phyloP scores from a whole-genome alignment of 2,329 filamentous ascomycete species.

The Tolypocladium amazonense region DNA sequence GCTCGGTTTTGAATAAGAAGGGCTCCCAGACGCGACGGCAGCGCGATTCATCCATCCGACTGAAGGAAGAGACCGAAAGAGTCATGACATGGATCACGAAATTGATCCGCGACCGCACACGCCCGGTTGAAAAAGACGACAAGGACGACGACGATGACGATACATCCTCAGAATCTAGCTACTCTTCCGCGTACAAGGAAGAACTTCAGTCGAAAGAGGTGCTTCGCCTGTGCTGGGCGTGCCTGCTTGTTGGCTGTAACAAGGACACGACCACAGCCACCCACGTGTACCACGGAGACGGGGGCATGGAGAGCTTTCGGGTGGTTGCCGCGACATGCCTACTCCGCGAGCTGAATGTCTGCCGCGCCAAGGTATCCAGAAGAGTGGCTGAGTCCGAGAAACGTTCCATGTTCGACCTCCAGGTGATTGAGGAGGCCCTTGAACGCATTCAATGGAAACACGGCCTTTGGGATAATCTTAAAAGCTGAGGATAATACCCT shows the following conservation, averaged over 20 bases:
- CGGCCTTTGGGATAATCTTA: too few relatives aligned
- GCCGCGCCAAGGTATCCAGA: constrained; percentile 6
- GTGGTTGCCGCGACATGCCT: constrained; percentile 26
- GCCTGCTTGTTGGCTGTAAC: constrained; percentile 17
- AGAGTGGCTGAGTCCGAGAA: not conserved
- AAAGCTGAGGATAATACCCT: not conserved
- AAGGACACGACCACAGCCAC: not conserved
- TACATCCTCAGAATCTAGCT: not conserved
- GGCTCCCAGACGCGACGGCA: constrained; percentile 39
- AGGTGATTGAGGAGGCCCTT: too few relatives aligned
- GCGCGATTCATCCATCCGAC: constrained; percentile 38
- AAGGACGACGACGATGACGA: constrained; percentile 3
- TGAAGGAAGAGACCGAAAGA: constrained; percentile 40
- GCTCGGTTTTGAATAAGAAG: constrained; percentile 40
- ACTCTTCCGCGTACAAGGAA: constrained; percentile 1
- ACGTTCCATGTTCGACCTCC: not conserved
- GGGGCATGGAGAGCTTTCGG: constrained; percentile 22
- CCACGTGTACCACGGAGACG: constrained; percentile 5
- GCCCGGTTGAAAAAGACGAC: not conserved
- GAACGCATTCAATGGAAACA: too few relatives aligned
- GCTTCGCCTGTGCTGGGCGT: constrained; percentile 24
- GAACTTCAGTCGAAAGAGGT: constrained; percentile 11
- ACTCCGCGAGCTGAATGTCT: constrained; percentile 14
- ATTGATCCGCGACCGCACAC: constrained; percentile 14
- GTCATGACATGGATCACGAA: constrained; percentile 29